These are phyloP conservation scores for Byssoonygena ceratinophila DNA, from an alignment of 2,329 filamentous ascomycete genomes.

Conservation along the genomic window DNA sequence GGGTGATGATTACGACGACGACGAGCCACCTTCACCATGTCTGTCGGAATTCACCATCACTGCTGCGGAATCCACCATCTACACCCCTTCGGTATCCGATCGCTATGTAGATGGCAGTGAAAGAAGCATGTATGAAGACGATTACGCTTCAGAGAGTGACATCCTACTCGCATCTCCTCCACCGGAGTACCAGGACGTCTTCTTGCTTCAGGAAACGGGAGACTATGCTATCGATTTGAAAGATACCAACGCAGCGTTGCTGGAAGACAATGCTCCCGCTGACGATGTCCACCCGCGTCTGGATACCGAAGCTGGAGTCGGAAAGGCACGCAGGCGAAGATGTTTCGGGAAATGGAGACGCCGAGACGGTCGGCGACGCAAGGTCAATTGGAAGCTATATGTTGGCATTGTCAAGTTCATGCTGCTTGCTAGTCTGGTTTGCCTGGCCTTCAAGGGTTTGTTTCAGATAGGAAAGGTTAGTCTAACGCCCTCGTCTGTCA, in stretches of 20 bases:
- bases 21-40: not conserved
- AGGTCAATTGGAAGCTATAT: not conserved
- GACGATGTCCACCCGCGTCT: not conserved
- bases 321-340: not conserved
- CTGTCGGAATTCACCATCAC: not conserved
- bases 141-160: slow-evolving; percentile 3
- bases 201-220: not conserved
- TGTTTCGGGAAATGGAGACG: not conserved
- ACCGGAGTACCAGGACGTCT: not conserved
- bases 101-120: not conserved
- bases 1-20: not conserved
- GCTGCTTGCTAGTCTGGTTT: slow-evolving; percentile 3
- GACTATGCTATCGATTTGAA: not conserved
- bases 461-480: slow-evolving; percentile 4
- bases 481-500: not conserved
- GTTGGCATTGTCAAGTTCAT: slow-evolving; percentile 2
- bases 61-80: not conserved
- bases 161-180: slow-evolving; percentile 1
- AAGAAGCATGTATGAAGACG: not conserved
- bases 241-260: not conserved
- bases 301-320: not conserved
- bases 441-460: not conserved
- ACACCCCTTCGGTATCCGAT: slow-evolving; percentile 9
- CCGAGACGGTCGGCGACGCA: not conserved
- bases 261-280: not conserved